Base-by-base conservation (phyloP, 2,329 filamentous ascomycete species). In the Diaporthe batatas region DNA sequence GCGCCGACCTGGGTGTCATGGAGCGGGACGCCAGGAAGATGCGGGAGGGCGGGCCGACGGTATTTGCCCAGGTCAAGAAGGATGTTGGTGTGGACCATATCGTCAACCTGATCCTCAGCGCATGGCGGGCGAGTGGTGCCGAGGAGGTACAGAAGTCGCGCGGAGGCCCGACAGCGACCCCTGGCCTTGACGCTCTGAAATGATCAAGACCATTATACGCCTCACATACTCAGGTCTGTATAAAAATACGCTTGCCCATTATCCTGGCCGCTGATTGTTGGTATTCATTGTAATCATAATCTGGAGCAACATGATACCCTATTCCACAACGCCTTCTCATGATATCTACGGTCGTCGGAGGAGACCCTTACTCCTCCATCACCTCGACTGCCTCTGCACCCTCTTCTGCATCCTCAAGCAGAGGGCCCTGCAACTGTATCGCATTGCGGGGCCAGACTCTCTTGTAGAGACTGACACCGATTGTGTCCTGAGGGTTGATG, bases 31-130 rank as follows among this genome's bases (percentile, higher is more conserved):
- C 95, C 18, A 88, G 94, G 78, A 96, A 95, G 88, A 99, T 99
- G 90, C 89, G 96, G 68, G 96, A 98, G 83, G 96, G 95, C 2
- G 96, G 96, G 0, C 96, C 96, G 6, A 98, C 96, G 0, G 93
- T 99, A 4, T 98, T 98, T 81, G 96, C 95, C 0, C 94, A 97
- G 85, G 95, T 99, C n/a, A 99, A 98, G 90, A 92, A 95, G 83
- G 91, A 91, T 2, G 92, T 95, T 74, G 94, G 91, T 1, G 91
- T 98, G 10, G 90, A 95, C 74, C 92, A 96, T 81, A 98, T 98
- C 80, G 90, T 97, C 21, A 93, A 94, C 77, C 82, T 98, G 83
- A 94, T 99, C 68, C 78, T 96, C 78, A 97, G 94, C 80, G 95
- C 95, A 7, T 98, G 96, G 96, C 96, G 92, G 86, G 92, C 91